phyloP scores from a whole-genome alignment of 768 basidiomycete species.

The Daedalea quercina region DNA sequence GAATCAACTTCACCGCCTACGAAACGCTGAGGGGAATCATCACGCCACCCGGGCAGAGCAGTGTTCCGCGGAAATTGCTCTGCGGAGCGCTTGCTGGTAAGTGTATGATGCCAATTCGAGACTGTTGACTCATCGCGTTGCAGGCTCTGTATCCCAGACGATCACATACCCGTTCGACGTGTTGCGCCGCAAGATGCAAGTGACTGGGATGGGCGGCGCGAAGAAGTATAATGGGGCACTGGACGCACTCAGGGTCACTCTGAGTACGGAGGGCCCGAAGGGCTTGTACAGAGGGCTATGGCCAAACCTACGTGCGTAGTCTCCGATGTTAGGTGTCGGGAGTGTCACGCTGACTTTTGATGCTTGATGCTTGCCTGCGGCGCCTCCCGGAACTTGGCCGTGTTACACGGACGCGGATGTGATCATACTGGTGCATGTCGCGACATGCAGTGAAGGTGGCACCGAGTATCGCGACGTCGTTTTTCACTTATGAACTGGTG shows the following conservation, averaged over 20 bases:
- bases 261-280: conserved; percentile 64
- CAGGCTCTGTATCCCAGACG: conserved; percentile 88
- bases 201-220: conserved; percentile 68
- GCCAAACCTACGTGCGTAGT: conserved; percentile 76
- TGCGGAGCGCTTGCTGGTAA: conserved; percentile 86
- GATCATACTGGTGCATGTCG: neutral
- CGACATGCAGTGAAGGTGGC: conserved; percentile 71
- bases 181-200: conserved; percentile 92
- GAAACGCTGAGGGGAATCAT: conserved; percentile 71
- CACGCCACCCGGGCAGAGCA: conserved; percentile 78
- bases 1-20: conserved; percentile 93
- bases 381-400: neutral
- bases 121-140: conserved; percentile 3
- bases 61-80: conserved; percentile 57
- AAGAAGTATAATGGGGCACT: conserved; percentile 76
- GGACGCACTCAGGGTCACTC: conserved; percentile 65
- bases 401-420: neutral
- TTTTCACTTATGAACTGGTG: conserved; percentile 76
- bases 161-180: conserved; percentile 97
- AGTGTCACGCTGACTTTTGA: neutral
- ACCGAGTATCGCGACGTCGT: conserved; percentile 82
- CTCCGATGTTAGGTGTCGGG: neutral
- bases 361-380: neutral
- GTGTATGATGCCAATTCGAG: conserved; percentile 12
- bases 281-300: conserved; percentile 84